Evolutionary conservation across 169 alveolate genomes (phyloP).

Genomic region (Cryptosporidium ryanae): DNA sequence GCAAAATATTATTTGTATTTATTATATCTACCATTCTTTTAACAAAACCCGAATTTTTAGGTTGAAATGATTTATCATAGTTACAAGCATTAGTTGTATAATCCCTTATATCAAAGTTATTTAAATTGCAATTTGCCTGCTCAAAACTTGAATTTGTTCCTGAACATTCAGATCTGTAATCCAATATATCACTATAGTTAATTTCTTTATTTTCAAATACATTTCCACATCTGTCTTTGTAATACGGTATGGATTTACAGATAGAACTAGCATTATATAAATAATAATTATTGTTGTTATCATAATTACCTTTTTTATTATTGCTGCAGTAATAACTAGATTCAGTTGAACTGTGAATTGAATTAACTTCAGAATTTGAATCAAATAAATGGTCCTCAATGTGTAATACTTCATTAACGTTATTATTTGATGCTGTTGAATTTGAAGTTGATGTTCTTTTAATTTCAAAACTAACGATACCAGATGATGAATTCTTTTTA

Average conservation of each 20-base stretch:
- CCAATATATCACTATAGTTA: constrained; percentile 53
- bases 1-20: not conserved
- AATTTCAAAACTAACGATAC: not conserved
- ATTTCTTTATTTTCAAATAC: constrained; percentile 34
- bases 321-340: constrained; percentile 26
- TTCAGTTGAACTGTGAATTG: constrained; percentile 17
- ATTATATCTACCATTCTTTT: constrained; percentile 35
- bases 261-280: not conserved
- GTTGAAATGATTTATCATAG: not conserved
- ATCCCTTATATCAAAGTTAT: not conserved
- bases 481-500: not conserved
- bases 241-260: not conserved
- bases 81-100: not conserved
- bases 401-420: not conserved
- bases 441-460: not conserved
- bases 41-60: constrained; percentile 27
- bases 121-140: constrained; percentile 13
- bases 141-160: constrained; percentile 15
- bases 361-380: constrained; percentile 14
- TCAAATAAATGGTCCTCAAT: constrained; percentile 28
- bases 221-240: constrained; percentile 2
- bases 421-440: not conserved
- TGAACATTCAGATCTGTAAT: constrained; percentile 56
- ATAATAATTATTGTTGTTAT: not conserved
- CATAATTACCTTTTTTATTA: not conserved